Evolutionary conservation across 306 rosid genomes (phyloP).

Genomic region (Trifolium dubium): DNA sequence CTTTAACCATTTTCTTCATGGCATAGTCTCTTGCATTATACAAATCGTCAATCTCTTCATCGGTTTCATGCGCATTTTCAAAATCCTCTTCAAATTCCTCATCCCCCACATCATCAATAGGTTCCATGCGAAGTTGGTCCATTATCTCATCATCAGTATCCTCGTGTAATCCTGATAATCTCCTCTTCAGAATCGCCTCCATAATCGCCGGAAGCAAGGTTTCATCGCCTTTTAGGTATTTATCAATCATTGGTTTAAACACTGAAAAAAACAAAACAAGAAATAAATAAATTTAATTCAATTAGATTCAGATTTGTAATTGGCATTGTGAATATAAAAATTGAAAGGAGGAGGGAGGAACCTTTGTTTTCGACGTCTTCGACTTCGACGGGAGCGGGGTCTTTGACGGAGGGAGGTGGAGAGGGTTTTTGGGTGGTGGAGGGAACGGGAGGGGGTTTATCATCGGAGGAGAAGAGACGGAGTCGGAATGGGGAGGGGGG

Average conservation of each 20-base stretch:
- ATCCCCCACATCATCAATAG: conserved; percentile 56
- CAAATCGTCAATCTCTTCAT: conserved; percentile 75
- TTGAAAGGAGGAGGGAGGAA: conserved; percentile 3
- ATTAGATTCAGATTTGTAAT: not conserved
- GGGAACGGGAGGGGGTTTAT: conserved; percentile 11
- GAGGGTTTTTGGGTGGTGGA: conserved; percentile 42
- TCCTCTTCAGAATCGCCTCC: conserved; percentile 77
- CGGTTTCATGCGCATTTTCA: conserved; percentile 59
- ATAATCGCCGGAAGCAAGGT: conserved; percentile 61
- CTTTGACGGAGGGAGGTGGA: not conserved
- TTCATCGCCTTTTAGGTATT: conserved; percentile 77
- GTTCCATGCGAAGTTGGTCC: conserved; percentile 56
- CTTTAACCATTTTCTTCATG: conserved; percentile 55
- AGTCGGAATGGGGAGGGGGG: conserved; percentile 43
- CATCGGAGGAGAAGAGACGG: conserved; percentile 58
- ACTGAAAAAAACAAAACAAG: conserved; percentile 47
- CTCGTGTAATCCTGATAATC: conserved; percentile 66
- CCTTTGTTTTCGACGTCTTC: conserved; percentile 69
- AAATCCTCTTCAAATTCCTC: conserved; percentile 65
- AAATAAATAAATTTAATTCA: too few species aligned
- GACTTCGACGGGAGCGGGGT: conserved; percentile 27
- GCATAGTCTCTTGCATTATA: conserved; percentile 64
- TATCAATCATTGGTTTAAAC: conserved; percentile 61
- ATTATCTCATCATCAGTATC: conserved; percentile 82
- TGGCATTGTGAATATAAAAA: not conserved